Base-by-base conservation (phyloP, 2,329 filamentous ascomycete species). In the Nemania sp. region DNA sequence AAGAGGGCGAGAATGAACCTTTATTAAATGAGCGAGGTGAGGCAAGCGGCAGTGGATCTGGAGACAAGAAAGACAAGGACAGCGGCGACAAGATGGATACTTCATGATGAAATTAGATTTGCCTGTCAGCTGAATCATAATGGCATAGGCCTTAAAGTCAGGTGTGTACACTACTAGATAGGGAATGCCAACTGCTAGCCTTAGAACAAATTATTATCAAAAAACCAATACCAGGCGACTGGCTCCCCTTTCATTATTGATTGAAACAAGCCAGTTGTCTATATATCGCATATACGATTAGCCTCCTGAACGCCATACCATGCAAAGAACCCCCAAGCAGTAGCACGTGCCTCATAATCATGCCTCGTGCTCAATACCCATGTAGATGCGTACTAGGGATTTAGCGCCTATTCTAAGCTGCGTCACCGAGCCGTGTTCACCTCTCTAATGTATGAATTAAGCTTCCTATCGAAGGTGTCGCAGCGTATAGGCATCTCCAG, bases 401-500 rank as follows among this genome's bases (percentile, higher is more conserved):
- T 2, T 52, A 66, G 51, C 57, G 41, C 49, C 29, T 54, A 66
- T 67, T 29, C 24, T 54, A 32, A 27, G 22, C 27, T 18, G 51
- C 69, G 83, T 78, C 85, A 87, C 70, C 83, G 80, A 70, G 86
- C 82, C 76, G 84, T 89, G 77, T 91, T 91, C 74, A 90, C 86
- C 77, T 89, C 88, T 77, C 93, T 89, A 75, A 97, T 89, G 81
- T 94, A 97, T 43, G 90, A 92, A 72, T 88, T 87, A 72, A 98
- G 80, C 80, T 93, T 93, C 74, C 94, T 87, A 80, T 99, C 96
- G 83, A 98, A 99, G 74, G 93, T 92, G 78, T 98, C 96, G 81
- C 96, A 97, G 69, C 96, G 87, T 62, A 99, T 89, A 6, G 96
- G 96, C 94, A 98, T 99, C 83, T 99, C 96, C 65, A 97, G 86